Evolutionary conservation across 2,329 filamentous ascomycete species (phyloP).

Genomic region (Nannizziopsis barbatae): DNA sequence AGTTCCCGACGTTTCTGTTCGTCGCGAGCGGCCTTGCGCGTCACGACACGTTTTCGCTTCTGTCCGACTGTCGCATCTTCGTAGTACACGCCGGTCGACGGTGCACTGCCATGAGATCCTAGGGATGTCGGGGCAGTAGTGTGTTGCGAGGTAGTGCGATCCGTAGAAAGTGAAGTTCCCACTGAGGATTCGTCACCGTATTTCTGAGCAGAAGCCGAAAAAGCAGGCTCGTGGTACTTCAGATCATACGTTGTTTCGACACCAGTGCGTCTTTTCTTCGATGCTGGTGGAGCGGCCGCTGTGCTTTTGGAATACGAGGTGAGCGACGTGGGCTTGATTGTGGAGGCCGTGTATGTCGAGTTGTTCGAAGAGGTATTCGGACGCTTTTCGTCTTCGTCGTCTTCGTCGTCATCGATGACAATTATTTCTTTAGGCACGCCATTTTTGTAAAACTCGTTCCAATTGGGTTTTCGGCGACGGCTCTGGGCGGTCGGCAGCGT

Average conservation of each 20-base stretch:
- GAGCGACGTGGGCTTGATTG: conserved; percentile 3
- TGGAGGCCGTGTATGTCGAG: conserved; percentile 1
- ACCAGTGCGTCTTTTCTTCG: conserved; percentile 64
- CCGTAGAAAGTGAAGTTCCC: conserved; percentile 65
- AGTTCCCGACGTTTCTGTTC: conserved; percentile 69
- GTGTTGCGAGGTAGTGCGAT: conserved; percentile 70
- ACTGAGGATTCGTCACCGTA: conserved; percentile 52
- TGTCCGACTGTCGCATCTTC: conserved; percentile 62
- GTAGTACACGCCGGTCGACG: conserved; percentile 50
- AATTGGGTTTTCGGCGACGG: conserved; percentile 46
- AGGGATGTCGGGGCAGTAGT: conserved; percentile 85
- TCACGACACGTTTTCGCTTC: conserved; percentile 72
- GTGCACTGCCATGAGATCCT: conserved; percentile 49
- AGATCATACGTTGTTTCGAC: conserved; percentile 53
- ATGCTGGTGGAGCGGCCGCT: conserved; percentile 34
- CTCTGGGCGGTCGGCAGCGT: conserved; percentile 16
- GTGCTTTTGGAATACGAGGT: conserved; percentile 14
- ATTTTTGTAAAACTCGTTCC: conserved; percentile 72
- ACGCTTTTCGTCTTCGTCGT: conserved; percentile 37
- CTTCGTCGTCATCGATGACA: conserved; percentile 52
- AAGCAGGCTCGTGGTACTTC: conserved; percentile 60
- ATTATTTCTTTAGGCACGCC: conserved; percentile 76
- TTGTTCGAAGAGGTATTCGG: conserved; percentile 13
- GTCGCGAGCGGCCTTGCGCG: conserved; percentile 67
- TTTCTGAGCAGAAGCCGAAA: conserved; percentile 62